phyloP scores from a whole-genome alignment of 495 filamentous ascomycete species.

The Venustampulla echinocandica region DNA sequence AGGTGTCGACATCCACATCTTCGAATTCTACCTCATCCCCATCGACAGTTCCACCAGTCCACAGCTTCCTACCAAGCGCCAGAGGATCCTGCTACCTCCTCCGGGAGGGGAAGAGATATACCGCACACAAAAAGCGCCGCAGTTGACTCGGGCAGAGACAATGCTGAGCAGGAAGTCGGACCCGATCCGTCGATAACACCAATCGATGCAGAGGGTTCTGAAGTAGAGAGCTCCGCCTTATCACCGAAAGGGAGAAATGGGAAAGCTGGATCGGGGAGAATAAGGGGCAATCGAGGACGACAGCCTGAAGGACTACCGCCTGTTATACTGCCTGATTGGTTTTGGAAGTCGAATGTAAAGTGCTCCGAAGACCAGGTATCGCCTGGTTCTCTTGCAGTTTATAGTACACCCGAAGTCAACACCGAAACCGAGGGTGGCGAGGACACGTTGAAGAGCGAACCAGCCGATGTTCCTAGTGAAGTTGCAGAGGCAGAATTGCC shows the following conservation, averaged over 20 bases:
- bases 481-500: slow-evolving; percentile 1
- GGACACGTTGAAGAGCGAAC: neutral
- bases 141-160: neutral
- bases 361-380: slow-evolving; percentile 3
- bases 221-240: slow-evolving; percentile 1
- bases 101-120: slow-evolving; percentile 17
- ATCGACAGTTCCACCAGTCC: slow-evolving; percentile 30
- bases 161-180: slow-evolving; percentile 3
- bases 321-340: slow-evolving; percentile 35
- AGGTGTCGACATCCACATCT: slow-evolving; percentile 23
- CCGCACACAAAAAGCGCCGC: neutral
- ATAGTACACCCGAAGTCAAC: too few species aligned
- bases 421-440: neutral
- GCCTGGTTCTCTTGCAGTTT: slow-evolving; percentile 7
- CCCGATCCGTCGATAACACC: slow-evolving; percentile 14
- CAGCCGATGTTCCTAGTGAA: neutral
- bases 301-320: slow-evolving; percentile 34
- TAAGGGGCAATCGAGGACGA: slow-evolving; percentile 30
- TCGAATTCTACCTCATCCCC: slow-evolving; percentile 3
- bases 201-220: neutral
- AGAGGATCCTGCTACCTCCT: slow-evolving; percentile 18
- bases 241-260: slow-evolving; percentile 9
- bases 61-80: slow-evolving; percentile 20
- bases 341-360: slow-evolving; percentile 29
- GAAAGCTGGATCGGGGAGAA: slow-evolving; percentile 29